Evolutionary conservation across 139 green algal species (phyloP), one percentile per base, ranked within the genome.

Genomic region (Trebouxia sp.): DNA sequence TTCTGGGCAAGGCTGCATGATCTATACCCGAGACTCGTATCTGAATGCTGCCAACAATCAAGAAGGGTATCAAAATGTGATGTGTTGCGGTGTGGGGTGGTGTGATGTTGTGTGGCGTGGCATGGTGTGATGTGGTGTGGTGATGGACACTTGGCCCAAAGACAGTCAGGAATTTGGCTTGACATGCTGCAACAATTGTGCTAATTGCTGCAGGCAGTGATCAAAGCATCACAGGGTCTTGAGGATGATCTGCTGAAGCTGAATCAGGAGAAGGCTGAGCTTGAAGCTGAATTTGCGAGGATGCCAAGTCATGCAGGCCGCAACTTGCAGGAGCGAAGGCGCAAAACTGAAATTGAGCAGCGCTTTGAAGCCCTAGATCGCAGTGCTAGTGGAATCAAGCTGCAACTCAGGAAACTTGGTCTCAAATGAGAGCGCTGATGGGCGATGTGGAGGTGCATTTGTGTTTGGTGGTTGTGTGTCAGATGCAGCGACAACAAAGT

Each of bases 221-320:
- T 93, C 78, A 70, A 56, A 9, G 67, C 55, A 22, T 89, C 81
- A 14, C 81, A 88, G 50, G 66, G 66, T 11, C 72, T 90, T 35
- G 90, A 94, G 78, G 87, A 86, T 38, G 55, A 78, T 43, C 87
- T 94, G 55, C 84, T 93, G 82, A 37, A 47, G 28, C 82, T 91
- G 51, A 88, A 85, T n/a, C 70, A 81, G 30, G 87, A 94, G 84
- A 79, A 80, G n/a, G 82, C 88, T 26, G 67, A 80, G 39, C 84
- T 94, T 53, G 80, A 90, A 47, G 82, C 82, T 1, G 90, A 94
- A 84, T 87, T 75, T 47, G 66, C 86, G 1, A 84, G 77, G 65
- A 90, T 93, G 87, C 77, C 77, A 11, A 62, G 82, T 35, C 75
- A 82, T 66, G 85, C 76, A 5, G 90, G 90, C 2, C 84, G 83